A percentile compares a stretch with the other conserved stretches of the same genome.
Conservation (phyloP, 2,329 filamentous ascomycete genomes). For the Aspergillus pseudoviridinutans region DNA sequence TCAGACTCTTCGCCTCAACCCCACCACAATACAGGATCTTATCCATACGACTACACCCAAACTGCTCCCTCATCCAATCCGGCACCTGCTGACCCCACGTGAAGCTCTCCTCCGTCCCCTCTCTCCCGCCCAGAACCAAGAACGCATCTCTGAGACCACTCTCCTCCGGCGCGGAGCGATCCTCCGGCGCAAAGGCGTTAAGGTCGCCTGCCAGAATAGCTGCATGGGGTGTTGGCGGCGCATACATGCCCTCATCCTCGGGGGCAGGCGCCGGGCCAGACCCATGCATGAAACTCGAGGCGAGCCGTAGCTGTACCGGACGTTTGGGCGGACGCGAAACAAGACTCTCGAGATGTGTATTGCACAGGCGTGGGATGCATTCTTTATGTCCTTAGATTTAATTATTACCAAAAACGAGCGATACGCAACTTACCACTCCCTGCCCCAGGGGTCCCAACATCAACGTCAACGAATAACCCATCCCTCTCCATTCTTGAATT, state of each 20-base stretch:
- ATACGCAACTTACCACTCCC: no score
- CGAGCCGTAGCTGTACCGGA: constrained; percentile 46
- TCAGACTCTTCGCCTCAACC: constrained; percentile 31
- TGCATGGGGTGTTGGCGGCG: constrained; percentile 31
- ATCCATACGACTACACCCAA: constrained; percentile 53
- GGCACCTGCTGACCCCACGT: constrained; percentile 57
- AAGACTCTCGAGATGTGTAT: constrained; percentile 56
- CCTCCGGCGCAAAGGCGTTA: constrained; percentile 56
- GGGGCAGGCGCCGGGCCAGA: not conserved
- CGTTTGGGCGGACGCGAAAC: constrained; percentile 47
- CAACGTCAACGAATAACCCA: constrained; percentile 53
- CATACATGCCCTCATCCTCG: not conserved
- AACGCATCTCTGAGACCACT: constrained; percentile 52
- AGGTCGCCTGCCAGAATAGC: constrained; percentile 53
- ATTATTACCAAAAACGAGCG: no score
- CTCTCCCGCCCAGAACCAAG: constrained; percentile 48
- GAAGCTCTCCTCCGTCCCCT: constrained; percentile 50
- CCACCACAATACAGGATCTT: constrained; percentile 49
- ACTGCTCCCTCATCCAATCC: constrained; percentile 38
- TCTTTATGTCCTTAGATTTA: not conserved
- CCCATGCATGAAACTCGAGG: constrained; percentile 42
- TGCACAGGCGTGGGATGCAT: constrained; percentile 48
- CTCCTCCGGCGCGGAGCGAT: constrained; percentile 45
- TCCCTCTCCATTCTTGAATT: constrained; percentile 51
- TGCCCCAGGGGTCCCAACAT: not conserved